Base-by-base conservation (phyloP, 2,329 filamentous ascomycete genomes). In the Fonsecaea nubica region DNA sequence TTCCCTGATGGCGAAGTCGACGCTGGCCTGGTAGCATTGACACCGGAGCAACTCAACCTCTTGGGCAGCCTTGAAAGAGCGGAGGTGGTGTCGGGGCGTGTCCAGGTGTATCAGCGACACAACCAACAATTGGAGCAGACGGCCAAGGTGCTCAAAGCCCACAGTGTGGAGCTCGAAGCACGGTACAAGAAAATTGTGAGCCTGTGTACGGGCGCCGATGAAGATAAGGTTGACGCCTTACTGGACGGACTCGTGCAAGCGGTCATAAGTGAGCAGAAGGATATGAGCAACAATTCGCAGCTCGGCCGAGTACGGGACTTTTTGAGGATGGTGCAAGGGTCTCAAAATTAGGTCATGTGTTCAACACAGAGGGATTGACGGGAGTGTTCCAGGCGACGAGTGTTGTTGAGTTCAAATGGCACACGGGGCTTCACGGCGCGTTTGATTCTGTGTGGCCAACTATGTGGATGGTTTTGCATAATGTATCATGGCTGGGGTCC, bases 131-230 rank as follows among this genome's bases (percentile, higher is more conserved):
- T 95, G 12, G 82, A 87, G 61, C 86, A 87, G 58, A 87, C 90
- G 72, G 89, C 92, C 1, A 85, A 86, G 18, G 86, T 86, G 5
- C 84, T 99, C 8, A 90, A 92, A 76, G 89, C 90, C 35, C 89
- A 91, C 66, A 94, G 92, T 72, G 89, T 89, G 4, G 93, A 97
- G 62, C 84, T 96, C 3, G 94, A 97, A 75, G 84, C 90, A 71
- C 92, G 95, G 78, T 97, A 97, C 76, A 87, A 93, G 32, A 91
- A 90, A 71, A 92, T 98, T 35, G 92, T 99, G 30, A 89, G 90
- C 62, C 82, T 97, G 12, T 97, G 94, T 76, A 96, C 93, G 0
- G 89, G 88, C 8, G 91, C 93, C 38, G 85, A 87, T 0, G 92
- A 96, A 68, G 84, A 85, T 8, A 87, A 92, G 65, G 91, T 98